These are phyloP conservation scores for Aspergillus haitiensis DNA, from an alignment of 495 filamentous ascomycete genomes.

Conservation along the genomic window DNA sequence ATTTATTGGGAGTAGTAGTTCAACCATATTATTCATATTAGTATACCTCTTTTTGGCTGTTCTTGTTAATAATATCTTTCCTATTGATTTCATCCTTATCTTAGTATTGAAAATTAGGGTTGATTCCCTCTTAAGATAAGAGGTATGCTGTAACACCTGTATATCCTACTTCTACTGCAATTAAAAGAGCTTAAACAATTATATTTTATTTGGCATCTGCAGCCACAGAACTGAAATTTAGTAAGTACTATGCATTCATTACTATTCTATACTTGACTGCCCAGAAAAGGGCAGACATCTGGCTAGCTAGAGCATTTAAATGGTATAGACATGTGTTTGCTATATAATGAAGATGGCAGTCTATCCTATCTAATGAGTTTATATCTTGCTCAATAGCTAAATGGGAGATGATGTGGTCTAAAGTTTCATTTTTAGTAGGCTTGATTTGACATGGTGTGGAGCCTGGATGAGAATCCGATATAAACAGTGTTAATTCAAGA, in stretches of 20 bases:
- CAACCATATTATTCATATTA: constrained; percentile 3
- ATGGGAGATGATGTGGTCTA: not conserved
- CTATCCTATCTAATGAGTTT: not conserved
- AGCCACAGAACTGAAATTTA: not conserved
- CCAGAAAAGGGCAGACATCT: constrained; percentile 6
- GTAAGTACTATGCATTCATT: not conserved
- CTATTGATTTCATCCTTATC: not conserved
- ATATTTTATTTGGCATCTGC: too few relatives aligned
- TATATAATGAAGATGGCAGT: not conserved
- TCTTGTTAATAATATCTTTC: not conserved
- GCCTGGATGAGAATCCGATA: too few relatives aligned
- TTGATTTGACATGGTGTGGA: too few relatives aligned
- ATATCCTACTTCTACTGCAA: not conserved
- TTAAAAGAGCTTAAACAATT: not conserved
- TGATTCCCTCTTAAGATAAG: not conserved
- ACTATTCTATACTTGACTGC: not conserved
- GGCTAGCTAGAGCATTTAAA: not conserved
- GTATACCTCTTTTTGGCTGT: not conserved
- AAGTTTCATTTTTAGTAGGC: not conserved
- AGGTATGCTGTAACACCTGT: not conserved
- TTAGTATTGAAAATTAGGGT: not conserved
- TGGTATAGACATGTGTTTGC: constrained; percentile 1
- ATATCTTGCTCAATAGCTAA: not conserved
- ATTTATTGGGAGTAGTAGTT: not conserved
- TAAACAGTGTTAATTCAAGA: too few relatives aligned